Evolutionary conservation across 768 basidiomycete genomes (phyloP), one percentile per base, ranked within the genome.

Genomic region (Lactarius sp.): DNA sequence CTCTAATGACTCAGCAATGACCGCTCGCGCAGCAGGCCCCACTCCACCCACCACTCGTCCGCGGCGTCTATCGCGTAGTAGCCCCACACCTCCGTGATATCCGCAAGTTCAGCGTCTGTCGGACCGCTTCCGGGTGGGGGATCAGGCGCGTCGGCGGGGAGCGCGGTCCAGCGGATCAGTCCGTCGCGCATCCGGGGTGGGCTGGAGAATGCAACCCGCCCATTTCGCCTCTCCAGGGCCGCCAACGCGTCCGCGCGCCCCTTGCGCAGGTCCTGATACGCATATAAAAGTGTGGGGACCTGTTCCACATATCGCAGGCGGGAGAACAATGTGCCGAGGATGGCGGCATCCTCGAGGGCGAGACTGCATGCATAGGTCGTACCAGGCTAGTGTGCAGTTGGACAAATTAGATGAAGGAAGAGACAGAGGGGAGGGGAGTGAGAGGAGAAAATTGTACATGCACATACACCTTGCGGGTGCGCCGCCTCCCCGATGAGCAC

Each of bases 401-500:
- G 41, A 20, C 2, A 27, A 22, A 56, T 34, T 12, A 56, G 44
- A 36, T 18, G 10, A 59, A 20, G 10, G 41, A 39, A 10, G 13
- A 20, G 31, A 31, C 12, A 44, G n/a, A 56, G 7, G 44, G 20
- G 31, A 22, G 8, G 20, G n/a, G 44, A 10, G 20, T 50, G 55
- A 37, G 47, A 56, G 46, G 34, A 16, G 2, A 22, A 52, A 37
- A 37, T 22, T n/a, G 42, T 37, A 12, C 34, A 39, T 55, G 42
- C 42, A 73, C 74, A 54, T 63, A 69, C 68, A 44, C 69, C 49
- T 68, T 70, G 72, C 12, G 73, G 73, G 58, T 74, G 73, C 37
- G 73, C 73, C 27, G 73, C 61, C 59, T 79, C 78, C 12, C 78
- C 78, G 37, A 79, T 69, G 20, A 79, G 71, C 36, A 71, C 69